Evolutionary conservation across 768 basidiomycete species (phyloP), one percentile per base, ranked within the genome.

Genomic region (Postia placenta): DNA sequence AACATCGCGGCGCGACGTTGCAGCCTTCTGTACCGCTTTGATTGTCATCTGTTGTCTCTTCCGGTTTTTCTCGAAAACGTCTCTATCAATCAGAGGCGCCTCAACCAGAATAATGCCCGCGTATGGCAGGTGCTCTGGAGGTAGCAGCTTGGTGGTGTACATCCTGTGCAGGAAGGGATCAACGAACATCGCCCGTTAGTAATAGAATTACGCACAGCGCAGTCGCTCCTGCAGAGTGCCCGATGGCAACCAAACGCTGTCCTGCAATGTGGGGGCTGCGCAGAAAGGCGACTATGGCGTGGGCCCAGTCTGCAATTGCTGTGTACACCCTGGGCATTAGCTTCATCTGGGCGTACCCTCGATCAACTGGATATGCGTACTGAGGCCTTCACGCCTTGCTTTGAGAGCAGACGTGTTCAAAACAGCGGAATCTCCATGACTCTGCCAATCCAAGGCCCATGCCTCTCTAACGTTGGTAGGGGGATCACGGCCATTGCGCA

Each of bases 1-100:
- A 7, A 70, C 67, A 56, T 80, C 78, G 3, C 75, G 63, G 12
- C 78, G 68, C 30, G 64, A 70, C 28, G 51, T 45, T 1, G 73
- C 67, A 4, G 68, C 72, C 4, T 40, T 42, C 42, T 23, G 19
- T 11, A 42, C 23, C 11, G 17, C 48, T 2, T 49, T 53, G 5
- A 73, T 64, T 50, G 63, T 23, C 20, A 9, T 7, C 42, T 20
- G 19, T 26, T 25, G 20, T 22, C 17, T 14, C 42, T 42, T 20
- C 5, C 9, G 42, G 23, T 25, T 11, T 26, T 42, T 14, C 9
- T 42, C 19, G 42, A 20, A 42, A 7, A 17, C 17, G 9, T 26
- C 11, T 11, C 24, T 22, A 14, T 25, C 20, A 17, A 42, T 42
- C 5, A 42, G 17, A 5, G 42, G 17, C 11, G 42, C 9, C 23